Evolutionary conservation across 169 alveolate species (phyloP), one percentile per base, ranked within the genome.

Genomic region (Perkinsus olseni): DNA sequence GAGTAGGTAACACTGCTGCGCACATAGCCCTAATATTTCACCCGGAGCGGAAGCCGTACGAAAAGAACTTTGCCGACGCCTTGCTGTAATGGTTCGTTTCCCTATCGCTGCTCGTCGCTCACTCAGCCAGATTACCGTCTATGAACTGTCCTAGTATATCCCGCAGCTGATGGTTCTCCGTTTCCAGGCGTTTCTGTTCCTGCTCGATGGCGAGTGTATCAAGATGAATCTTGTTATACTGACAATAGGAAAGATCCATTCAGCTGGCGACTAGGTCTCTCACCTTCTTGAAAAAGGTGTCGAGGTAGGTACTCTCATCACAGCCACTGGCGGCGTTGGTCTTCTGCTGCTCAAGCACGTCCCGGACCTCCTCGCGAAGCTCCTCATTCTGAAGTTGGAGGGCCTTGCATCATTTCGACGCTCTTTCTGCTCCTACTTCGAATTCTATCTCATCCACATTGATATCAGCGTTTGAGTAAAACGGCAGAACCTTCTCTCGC

Each of bases 401-500:
- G n/a, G n/a, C n/a, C n/a, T n/a, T n/a, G n/a, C n/a, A n/a, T n/a
- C n/a, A n/a, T n/a, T n/a, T n/a, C n/a, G n/a, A n/a, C n/a, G n/a
- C n/a, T n/a, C n/a, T 31, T 93, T 91, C 93, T 95, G 92, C 74
- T 96, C 96, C 93, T 93, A 92, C 91, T 96, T 62, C 82, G 82
- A 62, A 96, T 38, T 96, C 92, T 0, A 97, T 96, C 38, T 97
- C 98, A 91, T 95, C 96, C 90, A 96, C 96, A 38, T 97, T 97
- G 45, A 94, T 94, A 20, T 93, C 90, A 37, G 95, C 93, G n/a
- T 96, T 97, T 11, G 96, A 96, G 94, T 96, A 97, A 94, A 97
- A 97, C 21, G 98, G 98, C 34, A 97, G 95, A 0, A 98, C 98
- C 95, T 98, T 98, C 96, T 98, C 99, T 74, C 97, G 97, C 94